Base-by-base conservation (phyloP, 768 basidiomycete species). In the Suillus placidus region DNA sequence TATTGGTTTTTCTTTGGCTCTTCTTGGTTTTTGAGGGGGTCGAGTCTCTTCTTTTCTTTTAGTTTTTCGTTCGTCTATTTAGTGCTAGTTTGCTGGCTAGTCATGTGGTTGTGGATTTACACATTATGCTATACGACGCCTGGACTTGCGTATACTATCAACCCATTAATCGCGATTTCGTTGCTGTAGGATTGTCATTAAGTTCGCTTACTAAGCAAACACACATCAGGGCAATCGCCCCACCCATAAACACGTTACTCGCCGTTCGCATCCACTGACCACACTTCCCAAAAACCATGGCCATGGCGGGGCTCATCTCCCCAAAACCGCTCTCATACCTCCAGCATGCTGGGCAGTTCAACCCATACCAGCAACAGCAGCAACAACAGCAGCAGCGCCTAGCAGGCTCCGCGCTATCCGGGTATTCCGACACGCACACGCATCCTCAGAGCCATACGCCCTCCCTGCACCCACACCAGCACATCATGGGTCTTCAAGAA, bases 271-370 rank as follows among this genome's bases (percentile, higher is more conserved):
- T 58, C 57, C 56, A 58, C 37, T 23, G 51, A 52, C 49, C 30
- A 52, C 51, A 16, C 52, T 40, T 40, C 10, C 20, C 30, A 40
- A 40, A 68, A 71, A 54, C 18, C 32, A 54, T 54, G 52, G 52
- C 69, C 67, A 88, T 88, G 87, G 85, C 86, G 79, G 85, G 87
- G 74, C 83, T 87, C 69, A 78, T 88, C 66, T 88, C 87, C 70
- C 86, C 86, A 57, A 87, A 83, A 72, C 87, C 87, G 61, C 78
- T 87, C 61, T 85, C 86, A 4, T 86, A 89, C 79, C 81, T 89
- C 70, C 88, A 91, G 72, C 87, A 88, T 66, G 82, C 82, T 65
- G 74, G 81, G 37, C 83, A 84, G 64, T 89, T 88, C 72, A 85
- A 87, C 71, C 81, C 83, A 3, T 91, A 90, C 79, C 80, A 81